Evolutionary conservation across 148 eudicot species (phyloP).

Genomic region (Rhododendron griersonianum): DNA sequence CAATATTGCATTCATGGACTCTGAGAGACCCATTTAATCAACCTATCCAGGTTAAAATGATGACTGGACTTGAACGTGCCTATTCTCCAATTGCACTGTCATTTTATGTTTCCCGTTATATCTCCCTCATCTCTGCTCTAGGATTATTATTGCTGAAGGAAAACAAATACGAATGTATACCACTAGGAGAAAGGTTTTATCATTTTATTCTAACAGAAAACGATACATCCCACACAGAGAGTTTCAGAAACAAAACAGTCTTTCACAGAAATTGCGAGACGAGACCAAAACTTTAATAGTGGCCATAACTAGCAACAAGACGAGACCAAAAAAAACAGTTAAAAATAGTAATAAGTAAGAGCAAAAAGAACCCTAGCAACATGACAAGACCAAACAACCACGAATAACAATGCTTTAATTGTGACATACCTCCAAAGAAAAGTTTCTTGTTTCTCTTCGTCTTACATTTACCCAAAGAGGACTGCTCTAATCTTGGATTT

Average conservation of each 20-base stretch:
- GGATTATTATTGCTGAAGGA: neutral
- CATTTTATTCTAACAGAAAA: neutral
- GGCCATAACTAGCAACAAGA: neutral
- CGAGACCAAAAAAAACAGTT: neutral
- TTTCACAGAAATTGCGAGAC: neutral
- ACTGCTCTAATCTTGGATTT: slow-evolving; percentile 30
- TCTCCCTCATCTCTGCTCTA: neutral
- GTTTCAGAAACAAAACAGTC: neutral
- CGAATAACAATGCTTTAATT: neutral
- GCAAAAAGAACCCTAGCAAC: neutral
- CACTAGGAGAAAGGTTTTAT: neutral
- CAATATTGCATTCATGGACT: neutral
- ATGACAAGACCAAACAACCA: neutral
- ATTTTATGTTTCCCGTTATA: neutral
- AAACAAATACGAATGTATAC: neutral
- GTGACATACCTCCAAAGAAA: slow-evolving; percentile 52
- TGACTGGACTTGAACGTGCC: neutral
- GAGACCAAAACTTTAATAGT: neutral
- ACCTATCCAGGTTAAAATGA: neutral
- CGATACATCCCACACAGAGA: too few relatives aligned
- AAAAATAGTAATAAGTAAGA: neutral
- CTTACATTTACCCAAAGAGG: slow-evolving; percentile 28
- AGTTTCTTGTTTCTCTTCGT: slow-evolving; percentile 74
- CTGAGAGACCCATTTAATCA: neutral
- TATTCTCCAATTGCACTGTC: neutral